phyloP scores from a whole-genome alignment of 1,284 basidiomycete genomes.

The Boletellus deceptivus region DNA sequence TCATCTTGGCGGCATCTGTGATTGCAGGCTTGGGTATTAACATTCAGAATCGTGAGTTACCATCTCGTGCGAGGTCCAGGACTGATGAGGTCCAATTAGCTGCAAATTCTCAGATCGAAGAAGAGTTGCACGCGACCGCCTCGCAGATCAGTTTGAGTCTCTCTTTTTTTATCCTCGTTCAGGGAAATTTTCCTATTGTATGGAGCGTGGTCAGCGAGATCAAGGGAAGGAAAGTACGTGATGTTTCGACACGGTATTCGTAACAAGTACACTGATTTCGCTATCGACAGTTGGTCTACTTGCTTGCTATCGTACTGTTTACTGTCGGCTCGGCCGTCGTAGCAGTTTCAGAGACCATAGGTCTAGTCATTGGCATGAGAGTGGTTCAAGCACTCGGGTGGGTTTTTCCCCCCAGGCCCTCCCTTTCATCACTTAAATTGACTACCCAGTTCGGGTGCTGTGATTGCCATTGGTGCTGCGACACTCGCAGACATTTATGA shows the following conservation, averaged over 20 bases:
- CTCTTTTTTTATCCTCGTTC: constrained; percentile 75
- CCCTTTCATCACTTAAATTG: background rate
- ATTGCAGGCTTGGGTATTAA: constrained; percentile 69
- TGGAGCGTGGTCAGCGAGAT: constrained; percentile 80
- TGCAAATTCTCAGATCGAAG: constrained; percentile 68
- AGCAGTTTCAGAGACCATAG: constrained; percentile 61
- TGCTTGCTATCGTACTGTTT: constrained; percentile 61
- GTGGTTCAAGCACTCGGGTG: constrained; percentile 62
- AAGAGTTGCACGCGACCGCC: constrained; percentile 63
- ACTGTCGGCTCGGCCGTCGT: constrained; percentile 63
- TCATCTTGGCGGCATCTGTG: constrained; percentile 62
- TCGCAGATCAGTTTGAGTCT: constrained; percentile 73
- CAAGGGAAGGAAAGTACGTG: constrained; percentile 68
- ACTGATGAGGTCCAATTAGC: constrained; percentile 37
- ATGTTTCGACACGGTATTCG: background rate
- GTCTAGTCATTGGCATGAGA: constrained; percentile 72
- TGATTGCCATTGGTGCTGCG: constrained; percentile 77
- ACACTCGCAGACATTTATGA: constrained; percentile 84
- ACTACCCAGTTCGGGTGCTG: constrained; percentile 70
- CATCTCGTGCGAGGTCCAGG: background rate
- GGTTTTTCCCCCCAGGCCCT: background rate
- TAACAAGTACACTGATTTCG: background rate
- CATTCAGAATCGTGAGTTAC: constrained; percentile 64
- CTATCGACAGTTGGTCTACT: constrained; percentile 56
- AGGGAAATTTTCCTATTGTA: constrained; percentile 63